Evolutionary conservation across 345 rosid species (phyloP).

Genomic region (Isatis tinctoria): DNA sequence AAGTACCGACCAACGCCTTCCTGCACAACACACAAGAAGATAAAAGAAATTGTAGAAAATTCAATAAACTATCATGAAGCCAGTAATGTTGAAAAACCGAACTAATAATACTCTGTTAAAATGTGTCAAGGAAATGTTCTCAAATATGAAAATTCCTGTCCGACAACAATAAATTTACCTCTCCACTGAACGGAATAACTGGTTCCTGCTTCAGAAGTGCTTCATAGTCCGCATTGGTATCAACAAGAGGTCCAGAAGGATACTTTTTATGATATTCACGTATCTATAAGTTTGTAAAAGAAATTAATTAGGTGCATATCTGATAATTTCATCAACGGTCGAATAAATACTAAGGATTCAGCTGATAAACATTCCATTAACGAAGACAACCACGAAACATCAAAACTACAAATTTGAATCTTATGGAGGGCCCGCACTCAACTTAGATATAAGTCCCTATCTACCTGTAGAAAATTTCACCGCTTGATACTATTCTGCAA

Average conservation of each 20-base stretch:
- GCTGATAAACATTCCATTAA: neutral
- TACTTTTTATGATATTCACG: slow-evolving; percentile 88
- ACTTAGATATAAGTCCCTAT: neutral
- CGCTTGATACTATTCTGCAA: neutral
- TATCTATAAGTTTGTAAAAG: slow-evolving; percentile 8
- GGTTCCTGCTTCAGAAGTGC: slow-evolving; percentile 81
- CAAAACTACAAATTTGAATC: neutral
- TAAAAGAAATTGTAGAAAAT: neutral
- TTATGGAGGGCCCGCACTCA: neutral
- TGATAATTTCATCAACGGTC: neutral
- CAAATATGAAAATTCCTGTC: neutral
- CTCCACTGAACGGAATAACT: slow-evolving; percentile 77
- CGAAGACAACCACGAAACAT: neutral
- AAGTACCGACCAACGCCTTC: slow-evolving; percentile 82
- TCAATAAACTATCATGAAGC: neutral
- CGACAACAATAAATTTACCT: slow-evolving; percentile 40
- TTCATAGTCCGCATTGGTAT: slow-evolving; percentile 68
- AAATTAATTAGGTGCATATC: neutral
- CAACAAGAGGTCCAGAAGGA: slow-evolving; percentile 78
- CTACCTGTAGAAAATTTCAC: neutral
- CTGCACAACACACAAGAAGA: slow-evolving; percentile 38
- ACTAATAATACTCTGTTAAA: neutral
- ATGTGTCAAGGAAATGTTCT: slow-evolving; percentile 1
- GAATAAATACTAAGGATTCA: neutral
- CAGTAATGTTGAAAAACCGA: neutral